Evolutionary conservation across 1,139 yeast genomes (phyloP).

Genomic region (Candida buenavistaensis): DNA sequence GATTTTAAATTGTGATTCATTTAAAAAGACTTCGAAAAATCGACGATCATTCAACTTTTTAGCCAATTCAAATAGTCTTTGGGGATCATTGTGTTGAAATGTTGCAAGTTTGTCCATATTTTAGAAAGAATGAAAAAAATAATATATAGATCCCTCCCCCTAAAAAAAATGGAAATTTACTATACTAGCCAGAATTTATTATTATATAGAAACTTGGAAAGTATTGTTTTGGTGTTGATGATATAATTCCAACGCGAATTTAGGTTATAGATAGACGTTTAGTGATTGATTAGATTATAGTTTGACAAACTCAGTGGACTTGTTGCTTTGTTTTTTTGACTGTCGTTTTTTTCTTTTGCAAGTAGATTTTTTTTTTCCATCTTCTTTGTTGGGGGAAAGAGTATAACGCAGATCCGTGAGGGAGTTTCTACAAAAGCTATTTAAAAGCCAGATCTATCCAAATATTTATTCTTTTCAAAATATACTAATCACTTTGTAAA

Average conservation of each 20-base stretch:
- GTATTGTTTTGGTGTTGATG: background rate
- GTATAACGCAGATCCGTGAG: too few species aligned
- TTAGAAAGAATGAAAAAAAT: background rate
- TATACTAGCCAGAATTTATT: too few species aligned
- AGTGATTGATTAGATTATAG: conserved; percentile 2
- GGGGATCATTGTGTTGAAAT: conserved; percentile 43
- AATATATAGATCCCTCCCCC: too few species aligned
- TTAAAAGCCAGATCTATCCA: too few species aligned
- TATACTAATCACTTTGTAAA: background rate
- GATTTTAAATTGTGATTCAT: conserved; percentile 61
- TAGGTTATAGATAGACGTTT: background rate
- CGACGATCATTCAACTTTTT: conserved; percentile 46
- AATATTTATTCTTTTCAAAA: conserved; percentile 1
- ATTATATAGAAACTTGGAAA: too few species aligned
- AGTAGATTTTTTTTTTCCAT: too few species aligned
- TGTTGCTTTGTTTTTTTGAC: background rate
- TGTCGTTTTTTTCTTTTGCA: background rate
- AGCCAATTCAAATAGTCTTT: conserved; percentile 47
- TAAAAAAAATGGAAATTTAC: conserved; percentile 2
- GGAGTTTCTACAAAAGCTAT: too few species aligned
- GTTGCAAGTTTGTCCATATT: conserved; percentile 44
- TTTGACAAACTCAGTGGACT: too few species aligned
- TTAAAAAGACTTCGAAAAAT: conserved; percentile 58
- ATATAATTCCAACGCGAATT: background rate
- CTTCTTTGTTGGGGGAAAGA: too few species aligned